Conservation (phyloP, 129 eudicot species). For the Deinandra increscens region DNA sequence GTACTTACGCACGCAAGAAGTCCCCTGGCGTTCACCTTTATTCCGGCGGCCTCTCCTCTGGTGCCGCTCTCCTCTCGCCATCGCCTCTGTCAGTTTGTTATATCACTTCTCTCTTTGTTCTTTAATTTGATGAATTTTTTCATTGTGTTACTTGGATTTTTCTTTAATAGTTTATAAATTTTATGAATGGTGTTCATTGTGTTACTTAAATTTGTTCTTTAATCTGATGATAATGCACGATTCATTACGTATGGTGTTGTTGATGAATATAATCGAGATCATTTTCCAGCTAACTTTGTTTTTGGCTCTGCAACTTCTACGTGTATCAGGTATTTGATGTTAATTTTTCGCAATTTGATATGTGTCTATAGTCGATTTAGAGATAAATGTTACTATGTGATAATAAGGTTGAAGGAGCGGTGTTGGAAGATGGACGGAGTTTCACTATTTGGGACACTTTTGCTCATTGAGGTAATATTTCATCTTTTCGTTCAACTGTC, state of each 20-base stretch:
- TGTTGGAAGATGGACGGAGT: constrained; percentile 69
- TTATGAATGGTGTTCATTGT: too few relatives aligned
- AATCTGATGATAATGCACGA: neutral
- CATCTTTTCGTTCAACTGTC: neutral
- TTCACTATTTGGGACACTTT: constrained; percentile 68
- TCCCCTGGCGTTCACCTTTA: too few relatives aligned
- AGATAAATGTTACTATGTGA: neutral
- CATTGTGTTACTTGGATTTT: too few relatives aligned
- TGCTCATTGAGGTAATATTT: constrained; percentile 51
- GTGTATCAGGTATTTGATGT: constrained; percentile 54
- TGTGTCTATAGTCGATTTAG: neutral
- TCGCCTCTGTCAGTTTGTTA: too few relatives aligned
- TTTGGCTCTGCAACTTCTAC: constrained; percentile 75
- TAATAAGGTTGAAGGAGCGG: constrained; percentile 73
- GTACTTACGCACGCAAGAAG: too few relatives aligned
- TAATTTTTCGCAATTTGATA: too few relatives aligned
- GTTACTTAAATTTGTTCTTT: too few relatives aligned
- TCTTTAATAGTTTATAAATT: too few relatives aligned
- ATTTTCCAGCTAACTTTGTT: constrained; percentile 58
- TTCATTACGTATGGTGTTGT: constrained; percentile 17
- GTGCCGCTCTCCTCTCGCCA: too few relatives aligned
- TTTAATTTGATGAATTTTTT: too few relatives aligned
- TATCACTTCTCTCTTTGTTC: too few relatives aligned
- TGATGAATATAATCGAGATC: constrained; percentile 39
- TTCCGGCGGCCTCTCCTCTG: too few relatives aligned